phyloP scores from a whole-genome alignment of 1,284 basidiomycete genomes.

The Boletus holoroseus region DNA sequence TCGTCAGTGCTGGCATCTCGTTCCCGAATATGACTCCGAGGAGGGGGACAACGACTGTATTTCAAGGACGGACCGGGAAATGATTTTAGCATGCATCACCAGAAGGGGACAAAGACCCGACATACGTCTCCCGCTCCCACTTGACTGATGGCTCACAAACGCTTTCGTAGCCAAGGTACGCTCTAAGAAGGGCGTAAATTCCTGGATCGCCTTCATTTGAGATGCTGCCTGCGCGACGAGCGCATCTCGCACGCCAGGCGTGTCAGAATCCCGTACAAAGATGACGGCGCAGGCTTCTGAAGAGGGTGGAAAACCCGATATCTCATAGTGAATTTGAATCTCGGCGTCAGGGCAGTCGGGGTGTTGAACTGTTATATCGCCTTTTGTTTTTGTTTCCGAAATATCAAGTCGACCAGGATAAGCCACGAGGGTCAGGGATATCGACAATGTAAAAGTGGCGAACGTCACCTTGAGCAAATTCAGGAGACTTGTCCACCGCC shows the following conservation, averaged over 20 bases:
- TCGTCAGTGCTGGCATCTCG: constrained; percentile 42
- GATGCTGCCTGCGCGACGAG: constrained; percentile 11
- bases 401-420: background rate
- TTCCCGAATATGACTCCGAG: constrained; percentile 19
- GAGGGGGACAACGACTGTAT: constrained; percentile 18
- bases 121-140: constrained; percentile 13
- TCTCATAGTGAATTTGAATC: constrained; percentile 41
- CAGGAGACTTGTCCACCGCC: constrained; percentile 33
- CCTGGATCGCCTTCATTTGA: constrained; percentile 26
- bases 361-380: constrained; percentile 9
- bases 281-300: constrained; percentile 40
- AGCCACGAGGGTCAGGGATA: background rate
- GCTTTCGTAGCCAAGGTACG: constrained; percentile 26
- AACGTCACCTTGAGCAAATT: constrained; percentile 38
- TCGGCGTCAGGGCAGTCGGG: constrained; percentile 15
- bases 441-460: background rate
- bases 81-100: background rate
- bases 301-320: constrained; percentile 40
- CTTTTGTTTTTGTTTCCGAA: constrained; percentile 16
- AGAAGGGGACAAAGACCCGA: constrained; percentile 2
- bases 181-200: constrained; percentile 19
- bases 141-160: constrained; percentile 19
- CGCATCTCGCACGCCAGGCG: background rate
- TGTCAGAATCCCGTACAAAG: constrained; percentile 37
- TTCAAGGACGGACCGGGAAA: background rate